A percentile compares a stretch with the other conserved stretches of the same genome.
Evolutionary conservation across 192 early-diverging fungal species (phyloP).

Genomic region (Jimgerdemannia flammicorona): DNA sequence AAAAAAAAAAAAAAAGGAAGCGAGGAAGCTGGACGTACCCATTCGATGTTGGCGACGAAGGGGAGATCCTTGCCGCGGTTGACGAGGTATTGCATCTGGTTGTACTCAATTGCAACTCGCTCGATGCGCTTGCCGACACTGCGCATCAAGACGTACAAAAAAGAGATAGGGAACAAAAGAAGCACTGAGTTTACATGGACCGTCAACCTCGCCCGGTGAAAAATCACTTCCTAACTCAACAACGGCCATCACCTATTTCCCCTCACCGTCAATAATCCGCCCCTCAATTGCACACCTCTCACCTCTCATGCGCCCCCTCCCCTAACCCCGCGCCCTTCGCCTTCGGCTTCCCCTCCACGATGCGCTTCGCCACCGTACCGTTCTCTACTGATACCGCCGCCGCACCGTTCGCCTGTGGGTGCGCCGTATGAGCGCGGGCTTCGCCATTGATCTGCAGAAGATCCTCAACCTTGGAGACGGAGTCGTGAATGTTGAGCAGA

Average conservation of each 20-base stretch:
- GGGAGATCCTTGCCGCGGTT: constrained; percentile 53
- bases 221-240: too few relatives aligned
- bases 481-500: constrained; percentile 71
- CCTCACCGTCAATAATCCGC: neutral
- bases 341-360: too few relatives aligned
- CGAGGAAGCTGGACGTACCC: constrained; percentile 44
- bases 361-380: too few relatives aligned
- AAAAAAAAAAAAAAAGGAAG: constrained; percentile 2
- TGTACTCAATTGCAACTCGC: constrained; percentile 81
- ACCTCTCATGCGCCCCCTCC: neutral
- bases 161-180: too few relatives aligned
- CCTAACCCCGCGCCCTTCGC: neutral
- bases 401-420: constrained; percentile 1
- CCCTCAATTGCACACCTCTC: neutral
- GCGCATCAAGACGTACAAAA: neutral
- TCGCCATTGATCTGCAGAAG: constrained; percentile 57
- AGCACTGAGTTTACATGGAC: too few relatives aligned
- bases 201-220: too few relatives aligned
- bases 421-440: neutral
- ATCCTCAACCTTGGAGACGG: constrained; percentile 70
- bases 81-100: constrained; percentile 78
- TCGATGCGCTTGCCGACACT: constrained; percentile 71
- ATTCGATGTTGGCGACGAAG: constrained; percentile 71
- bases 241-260: constrained; percentile 2
- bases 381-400: neutral